Percentiles rank a stretch among this genome's conserved stretches.
Evolutionary conservation across 2,329 filamentous ascomycete species (phyloP).

Genomic region (Ascochyta pisi): DNA sequence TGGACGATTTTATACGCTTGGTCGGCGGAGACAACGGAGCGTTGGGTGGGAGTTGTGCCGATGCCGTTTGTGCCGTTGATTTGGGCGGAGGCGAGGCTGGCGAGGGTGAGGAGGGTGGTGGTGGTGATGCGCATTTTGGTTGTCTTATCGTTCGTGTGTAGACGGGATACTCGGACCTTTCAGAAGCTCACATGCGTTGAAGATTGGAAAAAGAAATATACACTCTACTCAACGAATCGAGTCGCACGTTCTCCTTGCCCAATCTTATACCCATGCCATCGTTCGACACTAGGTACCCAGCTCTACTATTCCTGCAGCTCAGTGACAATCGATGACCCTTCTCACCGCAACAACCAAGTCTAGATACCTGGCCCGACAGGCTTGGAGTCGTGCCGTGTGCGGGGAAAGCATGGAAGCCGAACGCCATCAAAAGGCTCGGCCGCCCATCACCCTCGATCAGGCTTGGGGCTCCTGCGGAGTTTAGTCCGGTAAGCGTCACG

Average conservation of each 20-base stretch:
- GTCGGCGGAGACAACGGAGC: conserved; percentile 27
- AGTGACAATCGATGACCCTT: conserved; percentile 3
- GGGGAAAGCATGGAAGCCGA: conserved; percentile 7
- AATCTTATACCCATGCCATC: background rate
- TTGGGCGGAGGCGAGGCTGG: conserved; percentile 21
- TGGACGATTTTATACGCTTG: conserved; percentile 35
- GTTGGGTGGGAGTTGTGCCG: conserved; percentile 28
- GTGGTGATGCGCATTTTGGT: conserved; percentile 8
- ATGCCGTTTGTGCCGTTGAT: conserved; percentile 33
- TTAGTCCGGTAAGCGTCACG: conserved; percentile 9
- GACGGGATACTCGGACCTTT: too few species aligned
- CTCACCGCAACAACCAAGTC: background rate
- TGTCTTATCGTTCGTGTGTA: too few species aligned
- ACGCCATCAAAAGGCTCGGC: conserved; percentile 8
- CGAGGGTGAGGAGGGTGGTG: conserved; percentile 14
- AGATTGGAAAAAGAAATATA: too few species aligned
- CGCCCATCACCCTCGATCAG: conserved; percentile 9
- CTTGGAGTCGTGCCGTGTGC: conserved; percentile 1
- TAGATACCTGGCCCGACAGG: conserved; percentile 1
- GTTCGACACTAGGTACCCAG: background rate
- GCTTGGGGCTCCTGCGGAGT: conserved; percentile 7
- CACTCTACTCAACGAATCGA: too few species aligned
- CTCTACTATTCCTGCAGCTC: background rate
- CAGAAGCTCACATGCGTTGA: too few species aligned
- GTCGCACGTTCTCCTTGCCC: background rate